A percentile compares a stretch with the other conserved stretches of the same genome.
phyloP scores from a whole-genome alignment of 1,139 yeast genomes.

The Scheffersomyces segobiensis region DNA sequence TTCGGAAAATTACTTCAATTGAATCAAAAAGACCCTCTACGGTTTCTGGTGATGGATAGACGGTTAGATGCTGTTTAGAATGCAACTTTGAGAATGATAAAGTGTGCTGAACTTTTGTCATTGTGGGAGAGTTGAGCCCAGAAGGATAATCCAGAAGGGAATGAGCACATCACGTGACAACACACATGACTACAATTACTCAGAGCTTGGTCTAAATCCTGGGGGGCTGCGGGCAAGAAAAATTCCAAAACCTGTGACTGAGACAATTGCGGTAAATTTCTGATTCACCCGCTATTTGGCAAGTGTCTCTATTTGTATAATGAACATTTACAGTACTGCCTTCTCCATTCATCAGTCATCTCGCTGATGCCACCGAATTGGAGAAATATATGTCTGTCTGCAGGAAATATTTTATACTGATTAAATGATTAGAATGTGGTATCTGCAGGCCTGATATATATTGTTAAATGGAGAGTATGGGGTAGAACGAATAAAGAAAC shows the following conservation, averaged over 20 bases:
- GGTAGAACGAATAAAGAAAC: neutral
- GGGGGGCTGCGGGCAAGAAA: neutral
- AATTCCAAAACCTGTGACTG: neutral
- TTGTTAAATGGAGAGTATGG: neutral
- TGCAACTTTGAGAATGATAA: neutral
- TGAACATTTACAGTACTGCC: neutral
- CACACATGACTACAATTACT: neutral
- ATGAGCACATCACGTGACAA: neutral
- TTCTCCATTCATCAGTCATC: neutral
- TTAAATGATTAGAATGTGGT: neutral
- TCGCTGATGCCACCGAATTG: neutral
- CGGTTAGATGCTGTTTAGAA: neutral
- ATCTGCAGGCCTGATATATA: neutral
- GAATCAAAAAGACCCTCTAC: neutral
- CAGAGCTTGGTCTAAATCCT: neutral
- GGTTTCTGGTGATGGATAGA: neutral
- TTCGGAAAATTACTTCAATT: neutral
- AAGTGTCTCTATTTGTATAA: neutral
- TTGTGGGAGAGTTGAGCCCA: neutral
- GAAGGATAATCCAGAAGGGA: neutral
- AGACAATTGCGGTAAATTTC: neutral
- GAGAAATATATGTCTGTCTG: neutral
- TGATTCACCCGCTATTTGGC: neutral
- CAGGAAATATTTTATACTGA: neutral
- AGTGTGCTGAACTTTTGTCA: neutral